phyloP scores from a whole-genome alignment of 225 moss, liverwort and hornwort species.

The Bryoerythrophyllum caledonicum region DNA sequence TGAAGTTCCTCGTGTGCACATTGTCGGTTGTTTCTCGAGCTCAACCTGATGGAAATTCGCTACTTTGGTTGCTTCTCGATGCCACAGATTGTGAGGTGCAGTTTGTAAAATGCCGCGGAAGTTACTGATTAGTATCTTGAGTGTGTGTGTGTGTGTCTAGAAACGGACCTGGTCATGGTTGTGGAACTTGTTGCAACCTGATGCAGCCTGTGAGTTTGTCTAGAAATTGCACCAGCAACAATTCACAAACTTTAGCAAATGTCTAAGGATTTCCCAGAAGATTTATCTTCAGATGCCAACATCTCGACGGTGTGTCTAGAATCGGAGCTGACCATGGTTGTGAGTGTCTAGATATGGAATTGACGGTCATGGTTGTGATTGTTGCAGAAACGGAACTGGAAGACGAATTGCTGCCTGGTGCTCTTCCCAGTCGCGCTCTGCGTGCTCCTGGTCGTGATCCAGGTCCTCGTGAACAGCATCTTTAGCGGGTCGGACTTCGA shows the following conservation, averaged over 20 bases:
- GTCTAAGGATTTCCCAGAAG: too few relatives aligned
- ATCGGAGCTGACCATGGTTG: neutral
- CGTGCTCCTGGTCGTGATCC: conserved; percentile 58
- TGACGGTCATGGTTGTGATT: neutral
- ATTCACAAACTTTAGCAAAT: too few relatives aligned
- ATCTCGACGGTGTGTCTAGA: neutral
- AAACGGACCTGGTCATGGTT: too few relatives aligned
- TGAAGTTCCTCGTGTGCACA: neutral
- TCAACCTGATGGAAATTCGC: neutral
- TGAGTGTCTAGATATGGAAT: neutral
- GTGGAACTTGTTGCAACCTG: too few relatives aligned
- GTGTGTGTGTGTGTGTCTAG: too few relatives aligned
- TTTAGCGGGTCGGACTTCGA: conserved; percentile 35
- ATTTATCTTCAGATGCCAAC: too few relatives aligned
- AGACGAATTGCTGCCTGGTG: conserved; percentile 77
- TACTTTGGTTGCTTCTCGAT: too few relatives aligned
- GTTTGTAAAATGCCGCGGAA: too few relatives aligned
- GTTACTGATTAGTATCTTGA: too few relatives aligned
- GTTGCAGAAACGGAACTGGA: conserved; percentile 81
- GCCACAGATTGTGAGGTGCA: too few relatives aligned
- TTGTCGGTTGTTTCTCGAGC: neutral
- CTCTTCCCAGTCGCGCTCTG: conserved; percentile 60
- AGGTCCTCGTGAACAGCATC: conserved; percentile 35
- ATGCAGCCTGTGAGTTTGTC: too few relatives aligned
- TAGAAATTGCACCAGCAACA: too few relatives aligned